Evolutionary conservation across 2,329 filamentous ascomycete species (phyloP), one percentile per base, ranked within the genome.

Genomic region (Leptosphaerulina australis): DNA sequence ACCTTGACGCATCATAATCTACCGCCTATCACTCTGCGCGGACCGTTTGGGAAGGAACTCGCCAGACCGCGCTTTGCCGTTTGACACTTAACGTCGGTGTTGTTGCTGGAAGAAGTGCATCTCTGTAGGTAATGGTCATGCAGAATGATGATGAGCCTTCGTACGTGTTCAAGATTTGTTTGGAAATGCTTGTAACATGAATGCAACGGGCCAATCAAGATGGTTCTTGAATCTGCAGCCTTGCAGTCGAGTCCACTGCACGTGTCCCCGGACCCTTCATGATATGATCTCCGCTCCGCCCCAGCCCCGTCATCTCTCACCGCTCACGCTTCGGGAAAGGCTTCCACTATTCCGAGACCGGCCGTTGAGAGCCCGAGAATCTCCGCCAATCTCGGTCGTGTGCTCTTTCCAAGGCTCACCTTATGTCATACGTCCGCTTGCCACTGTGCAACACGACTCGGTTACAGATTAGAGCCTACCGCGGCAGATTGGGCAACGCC

Each of bases 261-360:
- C 58, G 59, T 56, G 52, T 50, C 50, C 44, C 54, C 18, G 40
- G 38, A 52, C 52, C 52, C 55, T 52, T 53, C 36, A 37, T 22
- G 34, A 44, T 48, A 44, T 48, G 36, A 58, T 59, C 54, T 66
- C 63, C 63, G 60, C 64, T 62, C 62, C 60, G 51, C 62, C 52
- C 55, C 33, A 37, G 40, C 52, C 48, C 26, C 58, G 25, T 48
- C 26, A 33, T 28, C 44, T 41, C 51, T 62, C 57, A 30, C 60
- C 62, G 60, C 60, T 56, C 47, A 58, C 60, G 28, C 24, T 63
- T 63, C 44, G 58, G 62, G 61, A 49, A 62, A 56, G 50, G 60
- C 47, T 44, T 50, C 41, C 58, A 56, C 58, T 58, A 45, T 60
- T 60, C 60, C 58, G 62, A 50, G 25, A 58, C 61, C 55, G 50